Conservation (phyloP, 2,329 filamentous ascomycete species). For the Colletotrichum tofieldiae region DNA sequence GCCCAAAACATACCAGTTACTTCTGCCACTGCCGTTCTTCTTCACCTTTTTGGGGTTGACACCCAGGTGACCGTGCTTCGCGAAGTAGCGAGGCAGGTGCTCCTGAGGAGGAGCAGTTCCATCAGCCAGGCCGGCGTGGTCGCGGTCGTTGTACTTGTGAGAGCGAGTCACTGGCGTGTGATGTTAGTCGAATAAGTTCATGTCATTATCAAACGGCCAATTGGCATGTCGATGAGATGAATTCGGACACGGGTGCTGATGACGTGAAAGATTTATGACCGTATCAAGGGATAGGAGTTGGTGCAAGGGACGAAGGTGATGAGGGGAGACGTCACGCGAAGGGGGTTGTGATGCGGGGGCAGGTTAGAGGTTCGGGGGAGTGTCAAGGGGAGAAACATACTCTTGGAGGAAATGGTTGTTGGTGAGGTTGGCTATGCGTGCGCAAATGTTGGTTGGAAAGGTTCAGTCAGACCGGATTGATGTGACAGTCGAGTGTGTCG, state of each 20-base stretch:
- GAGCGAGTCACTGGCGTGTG: conserved; percentile 88
- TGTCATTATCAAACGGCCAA: neutral
- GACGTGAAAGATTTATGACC: neutral
- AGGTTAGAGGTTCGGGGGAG: conserved; percentile 16
- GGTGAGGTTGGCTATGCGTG: neutral
- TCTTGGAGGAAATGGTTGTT: conserved; percentile 32
- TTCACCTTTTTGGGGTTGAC: conserved; percentile 93
- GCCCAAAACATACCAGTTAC: conserved; percentile 83
- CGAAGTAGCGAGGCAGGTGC: conserved; percentile 91
- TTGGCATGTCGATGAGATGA: neutral
- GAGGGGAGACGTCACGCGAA: conserved; percentile 31
- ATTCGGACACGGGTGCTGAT: conserved; percentile 1
- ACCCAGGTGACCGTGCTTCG: conserved; percentile 86
- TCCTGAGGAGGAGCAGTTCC: conserved; percentile 79
- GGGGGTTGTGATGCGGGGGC: conserved; percentile 28
- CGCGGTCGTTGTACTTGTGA: conserved; percentile 95
- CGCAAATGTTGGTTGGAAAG: conserved; percentile 11
- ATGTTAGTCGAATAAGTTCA: conserved; percentile 36
- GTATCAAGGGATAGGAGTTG: neutral
- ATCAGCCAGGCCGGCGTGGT: conserved; percentile 85
- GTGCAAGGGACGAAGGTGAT: conserved; percentile 2
- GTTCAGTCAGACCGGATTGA: conserved; percentile 1
- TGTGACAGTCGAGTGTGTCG: neutral
- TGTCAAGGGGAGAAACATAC: conserved; percentile 38
- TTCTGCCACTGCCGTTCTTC: conserved; percentile 94